A percentile compares a stretch with the other conserved stretches of the same genome.
These are phyloP conservation scores for Umbellularia californica DNA, from an alignment of 164 flowering plant genomes.

Conservation along the genomic window DNA sequence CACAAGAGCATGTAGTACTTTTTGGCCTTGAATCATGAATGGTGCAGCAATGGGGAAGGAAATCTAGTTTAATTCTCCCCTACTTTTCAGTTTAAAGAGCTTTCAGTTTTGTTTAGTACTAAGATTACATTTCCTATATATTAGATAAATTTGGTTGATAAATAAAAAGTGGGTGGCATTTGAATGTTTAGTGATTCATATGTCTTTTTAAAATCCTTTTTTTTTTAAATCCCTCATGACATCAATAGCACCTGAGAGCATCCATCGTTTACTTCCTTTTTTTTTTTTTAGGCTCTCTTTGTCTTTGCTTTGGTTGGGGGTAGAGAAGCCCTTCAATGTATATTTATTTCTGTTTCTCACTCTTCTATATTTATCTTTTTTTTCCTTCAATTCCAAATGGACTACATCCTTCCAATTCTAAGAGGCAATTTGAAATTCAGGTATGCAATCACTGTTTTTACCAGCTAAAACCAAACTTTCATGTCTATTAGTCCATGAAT, in stretches of 20 bases:
- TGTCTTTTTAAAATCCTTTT: not conserved
- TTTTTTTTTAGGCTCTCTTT: too few relatives aligned
- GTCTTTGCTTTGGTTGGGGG: too few relatives aligned
- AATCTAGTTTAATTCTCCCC: too few relatives aligned
- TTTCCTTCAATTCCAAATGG: not conserved
- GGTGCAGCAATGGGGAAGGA: not conserved
- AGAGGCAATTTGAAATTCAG: not conserved
- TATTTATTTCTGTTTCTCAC: too few relatives aligned
- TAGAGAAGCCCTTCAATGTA: not conserved
- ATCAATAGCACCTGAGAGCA: too few relatives aligned
- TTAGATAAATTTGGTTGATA: not conserved
- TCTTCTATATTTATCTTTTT: not conserved
- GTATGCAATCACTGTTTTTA: not conserved
- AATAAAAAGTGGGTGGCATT: not conserved
- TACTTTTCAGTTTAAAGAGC: not conserved
- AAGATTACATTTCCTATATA: not conserved
- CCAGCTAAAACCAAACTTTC: too few relatives aligned
- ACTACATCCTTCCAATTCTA: not conserved
- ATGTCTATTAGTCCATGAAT: too few relatives aligned
- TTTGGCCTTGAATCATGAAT: conserved; percentile 2
- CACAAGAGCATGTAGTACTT: not conserved
- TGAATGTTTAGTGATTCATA: not conserved
- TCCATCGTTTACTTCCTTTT: too few relatives aligned
- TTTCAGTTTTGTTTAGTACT: not conserved
- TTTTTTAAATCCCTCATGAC: too few relatives aligned